These are phyloP conservation scores for Nothopassalora personata DNA, from an alignment of 2,329 filamentous ascomycete species.

Conservation along the genomic window DNA sequence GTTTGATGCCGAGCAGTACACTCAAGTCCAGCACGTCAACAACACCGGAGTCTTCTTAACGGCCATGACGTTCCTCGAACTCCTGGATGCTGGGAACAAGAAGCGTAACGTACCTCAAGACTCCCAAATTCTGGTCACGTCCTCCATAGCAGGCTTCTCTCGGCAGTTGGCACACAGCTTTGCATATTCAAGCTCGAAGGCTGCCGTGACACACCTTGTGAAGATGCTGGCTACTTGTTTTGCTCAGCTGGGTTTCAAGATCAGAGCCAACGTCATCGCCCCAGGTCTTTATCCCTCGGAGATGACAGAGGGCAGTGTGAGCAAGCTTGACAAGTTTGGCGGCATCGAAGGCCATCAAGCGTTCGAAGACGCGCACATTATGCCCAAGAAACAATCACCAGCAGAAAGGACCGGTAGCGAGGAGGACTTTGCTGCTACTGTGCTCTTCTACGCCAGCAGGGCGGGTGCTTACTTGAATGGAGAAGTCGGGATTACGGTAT, in stretches of 20 bases:
- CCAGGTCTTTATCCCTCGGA: constrained; percentile 35
- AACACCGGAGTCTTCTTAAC: constrained; percentile 37
- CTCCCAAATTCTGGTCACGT: constrained; percentile 44
- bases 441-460: constrained; percentile 59
- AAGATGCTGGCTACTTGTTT: constrained; percentile 45
- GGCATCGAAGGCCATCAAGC: constrained; percentile 23
- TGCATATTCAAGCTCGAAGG: constrained; percentile 45
- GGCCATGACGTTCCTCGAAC: constrained; percentile 37
- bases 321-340: constrained; percentile 19
- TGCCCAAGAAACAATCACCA: constrained; percentile 44
- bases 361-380: constrained; percentile 51
- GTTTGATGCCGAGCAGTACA: constrained; percentile 30
- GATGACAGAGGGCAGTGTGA: constrained; percentile 22
- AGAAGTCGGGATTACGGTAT: not conserved
- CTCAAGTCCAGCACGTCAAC: constrained; percentile 35
- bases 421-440: constrained; percentile 59
- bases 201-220: constrained; percentile 44
- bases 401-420: constrained; percentile 56
- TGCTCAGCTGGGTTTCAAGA: constrained; percentile 36
- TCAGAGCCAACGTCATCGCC: constrained; percentile 47
- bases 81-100: constrained; percentile 41
- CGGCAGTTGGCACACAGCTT: constrained; percentile 33
- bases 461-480: not conserved
- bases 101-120: constrained; percentile 33
- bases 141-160: constrained; percentile 43